Base-by-base conservation (phyloP, 371 early-diverging fungal genomes). In the Catenaria anguillulae region DNA sequence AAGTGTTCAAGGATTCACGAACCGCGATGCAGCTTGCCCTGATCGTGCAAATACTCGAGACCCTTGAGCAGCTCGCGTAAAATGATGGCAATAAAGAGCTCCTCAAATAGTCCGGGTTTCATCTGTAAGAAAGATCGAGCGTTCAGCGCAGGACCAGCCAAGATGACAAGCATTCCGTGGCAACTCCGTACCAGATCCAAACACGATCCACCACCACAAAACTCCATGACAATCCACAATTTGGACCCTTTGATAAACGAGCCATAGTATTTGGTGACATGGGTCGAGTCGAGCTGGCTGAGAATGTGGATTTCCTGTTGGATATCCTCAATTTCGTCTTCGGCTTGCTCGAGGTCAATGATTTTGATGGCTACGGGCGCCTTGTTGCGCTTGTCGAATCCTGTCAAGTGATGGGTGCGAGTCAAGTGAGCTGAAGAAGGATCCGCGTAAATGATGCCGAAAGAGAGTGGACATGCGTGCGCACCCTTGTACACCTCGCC, bases 321-420 rank as follows among this genome's bases (percentile, higher is more conserved):
- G 68, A 97, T 94, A 74, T 96, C 98, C 64, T 94, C 95, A 65
- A 96, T 93, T 67, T 97, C 95, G 67, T 96, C 96, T 70, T 96
- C 97, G 33, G 93, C 90, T 65, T 85, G 82, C 70, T 92, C 93
- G 33, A 93, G 75, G 67, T 92, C 91, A 68, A 92, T 91, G 46
- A 90, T 83, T 70, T 93, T 93, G 68, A 93, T 91, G 17, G 94
- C 94, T 24, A 93, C 91, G 8, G 84, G 85, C 62, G 72, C 79
- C 63, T 85, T 83, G 24, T 85, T 83, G 60, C 79, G 76, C 64
- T 79, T 82, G 64, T 91, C 89, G 40, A 84, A 77, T 3, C 33
- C 24, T 54, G 42, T 21, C 23, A 33, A 36, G 17, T 8, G 36
- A 5, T 35, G 29, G 26, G 23, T n/a, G 4, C n/a, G 1, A 8